A percentile compares a stretch with the other conserved stretches of the same genome.
Conservation (phyloP, 1,139 yeast species). For the Suhomyces guaymorum region DNA sequence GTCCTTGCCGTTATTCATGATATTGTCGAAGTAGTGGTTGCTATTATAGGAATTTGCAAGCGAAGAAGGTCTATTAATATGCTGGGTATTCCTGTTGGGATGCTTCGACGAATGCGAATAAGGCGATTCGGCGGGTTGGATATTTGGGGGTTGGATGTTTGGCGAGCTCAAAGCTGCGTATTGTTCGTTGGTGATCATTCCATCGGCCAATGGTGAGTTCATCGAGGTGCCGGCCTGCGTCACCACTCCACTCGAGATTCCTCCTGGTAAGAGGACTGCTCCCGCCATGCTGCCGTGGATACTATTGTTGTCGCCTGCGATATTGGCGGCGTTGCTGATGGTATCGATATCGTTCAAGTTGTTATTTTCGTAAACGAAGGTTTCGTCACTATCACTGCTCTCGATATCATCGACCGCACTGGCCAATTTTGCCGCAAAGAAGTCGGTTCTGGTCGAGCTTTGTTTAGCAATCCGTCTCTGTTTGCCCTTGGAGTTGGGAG, state of each 20-base stretch:
- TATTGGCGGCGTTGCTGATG: constrained; percentile 12
- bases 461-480: constrained; percentile 19
- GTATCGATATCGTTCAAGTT: constrained; percentile 26
- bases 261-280: constrained; percentile 3
- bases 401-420: constrained; percentile 91
- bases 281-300: constrained; percentile 15
- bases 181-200: constrained; percentile 8
- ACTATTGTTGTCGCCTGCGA: constrained; percentile 14
- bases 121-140: constrained; percentile 13
- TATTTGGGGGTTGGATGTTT: constrained; percentile 5
- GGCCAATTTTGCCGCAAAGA: constrained; percentile 91
- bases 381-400: constrained; percentile 86
- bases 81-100: constrained; percentile 3
- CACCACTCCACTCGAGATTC: constrained; percentile 7
- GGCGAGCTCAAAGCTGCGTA: constrained; percentile 9
- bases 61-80: constrained; percentile 17
- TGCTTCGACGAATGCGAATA: constrained; percentile 19
- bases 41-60: constrained; percentile 26
- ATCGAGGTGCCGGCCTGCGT: constrained; percentile 8
- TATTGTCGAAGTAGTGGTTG: constrained; percentile 21
- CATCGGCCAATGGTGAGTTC: constrained; percentile 9
- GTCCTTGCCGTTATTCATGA: constrained; percentile 19
- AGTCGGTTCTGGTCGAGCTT: constrained; percentile 71
- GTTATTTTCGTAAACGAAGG: constrained; percentile 82
- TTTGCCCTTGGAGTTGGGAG: constrained; percentile 11